Base-by-base conservation (phyloP, 2,329 filamentous ascomycete species). In the Thelonectria olida region DNA sequence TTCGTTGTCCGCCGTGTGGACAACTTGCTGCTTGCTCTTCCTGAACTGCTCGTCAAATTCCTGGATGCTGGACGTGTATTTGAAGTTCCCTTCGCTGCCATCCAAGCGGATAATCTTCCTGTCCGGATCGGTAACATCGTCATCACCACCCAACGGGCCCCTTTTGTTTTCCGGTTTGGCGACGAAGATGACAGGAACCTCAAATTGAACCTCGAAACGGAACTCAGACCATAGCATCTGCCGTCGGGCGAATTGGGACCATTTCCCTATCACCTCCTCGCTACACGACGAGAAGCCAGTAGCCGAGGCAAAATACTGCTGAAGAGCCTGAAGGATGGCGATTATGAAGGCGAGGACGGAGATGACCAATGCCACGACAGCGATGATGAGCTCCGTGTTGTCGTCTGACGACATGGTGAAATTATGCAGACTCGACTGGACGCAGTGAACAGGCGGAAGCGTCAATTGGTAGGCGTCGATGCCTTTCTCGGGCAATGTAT, bases 161-260 rank as follows among this genome's bases (percentile, higher is more conserved):
- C 65, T 72, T 0, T 41, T 63, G 69, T 81, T 81, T 12, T 27
- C 55, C 0, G 79, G 73, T 0, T 67, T 70, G 5, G 75, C 79
- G 15, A 81, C 75, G 39, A 81, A 81, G 36, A 81, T 76, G 51
- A 81, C 79, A 10, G 80, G 80, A 0, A 76, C 70, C 61, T 80
- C 74, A 45, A 78, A 81, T 36, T 74, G 72, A 1, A 81, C 79
- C 39, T 79, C 78, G 61, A 81, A 79, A 1, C 80, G 79, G 19
- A 81, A 73, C 67, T 81, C 78, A 10, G 62, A 68, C 17, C 63
- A 66, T 6, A 71, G 70, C 50, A 81, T 75, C 1, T 64, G 66
- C 2, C 78, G 74, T 5, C 70, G 69, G 7, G 75, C 75, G 34
- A 68, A 75, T 1, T 67, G 56, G 23, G 74, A 64, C 80, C 80